These are phyloP conservation scores for Candida succiphila DNA, from an alignment of 805 yeast species.

Conservation along the genomic window DNA sequence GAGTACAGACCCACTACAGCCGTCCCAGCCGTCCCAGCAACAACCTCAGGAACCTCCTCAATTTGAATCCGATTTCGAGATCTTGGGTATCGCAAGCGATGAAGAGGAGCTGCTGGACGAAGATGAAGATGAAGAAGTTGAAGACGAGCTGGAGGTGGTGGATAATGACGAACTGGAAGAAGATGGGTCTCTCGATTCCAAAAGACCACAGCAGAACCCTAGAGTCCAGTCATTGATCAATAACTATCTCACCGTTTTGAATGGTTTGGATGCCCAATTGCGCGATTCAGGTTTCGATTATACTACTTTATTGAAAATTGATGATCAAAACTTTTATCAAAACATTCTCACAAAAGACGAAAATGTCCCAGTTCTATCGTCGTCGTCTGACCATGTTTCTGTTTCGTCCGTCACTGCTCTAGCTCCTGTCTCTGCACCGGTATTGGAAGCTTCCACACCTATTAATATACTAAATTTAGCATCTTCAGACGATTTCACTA, in stretches of 20 bases:
- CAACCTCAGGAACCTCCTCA: no score
- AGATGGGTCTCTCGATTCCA: no score
- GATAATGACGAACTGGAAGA: not conserved
- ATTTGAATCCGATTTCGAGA: no score
- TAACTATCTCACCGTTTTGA: not conserved
- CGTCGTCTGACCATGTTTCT: not conserved
- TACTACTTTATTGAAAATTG: constrained; percentile 5
- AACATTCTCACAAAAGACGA: constrained; percentile 1
- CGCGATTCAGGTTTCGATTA: constrained; percentile 11
- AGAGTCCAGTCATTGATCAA: not conserved
- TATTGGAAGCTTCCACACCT: no score
- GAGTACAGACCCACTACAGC: not conserved
- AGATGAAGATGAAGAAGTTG: constrained; percentile 11
- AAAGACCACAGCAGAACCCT: not conserved
- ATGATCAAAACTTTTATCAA: constrained; percentile 14
- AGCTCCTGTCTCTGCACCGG: no score
- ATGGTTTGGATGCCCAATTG: not conserved
- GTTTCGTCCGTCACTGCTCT: constrained; percentile 1
- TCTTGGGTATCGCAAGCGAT: not conserved
- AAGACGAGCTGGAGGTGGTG: constrained; percentile 6
- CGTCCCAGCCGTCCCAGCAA: no score
- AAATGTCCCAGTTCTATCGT: constrained; percentile 1
- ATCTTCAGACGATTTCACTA: constrained; percentile 1
- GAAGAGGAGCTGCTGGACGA: constrained; percentile 8
- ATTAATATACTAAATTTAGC: no score